Percentiles rank a stretch among this genome's conserved stretches.
These are phyloP conservation scores for Syzygium grande DNA, from an alignment of 345 rosid genomes.

Conservation along the genomic window DNA sequence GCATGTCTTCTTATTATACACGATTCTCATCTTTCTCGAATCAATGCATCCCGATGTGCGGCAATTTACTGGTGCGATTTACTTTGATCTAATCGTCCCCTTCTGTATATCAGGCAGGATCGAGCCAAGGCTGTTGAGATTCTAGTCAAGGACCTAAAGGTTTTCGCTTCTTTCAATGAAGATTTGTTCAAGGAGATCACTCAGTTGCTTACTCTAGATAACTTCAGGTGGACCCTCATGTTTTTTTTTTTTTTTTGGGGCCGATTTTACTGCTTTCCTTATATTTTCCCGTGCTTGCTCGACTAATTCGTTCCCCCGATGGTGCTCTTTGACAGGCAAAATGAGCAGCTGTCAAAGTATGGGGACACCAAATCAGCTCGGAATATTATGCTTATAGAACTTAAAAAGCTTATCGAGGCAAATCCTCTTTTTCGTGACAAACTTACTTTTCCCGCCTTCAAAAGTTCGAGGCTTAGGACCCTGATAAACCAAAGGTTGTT, in stretches of 20 bases:
- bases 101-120: conserved; percentile 44
- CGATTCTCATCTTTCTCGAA: background rate
- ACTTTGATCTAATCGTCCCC: background rate
- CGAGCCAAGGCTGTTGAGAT: conserved; percentile 78
- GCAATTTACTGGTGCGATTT: background rate
- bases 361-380: conserved; percentile 80
- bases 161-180: conserved; percentile 61
- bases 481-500: conserved; percentile 83
- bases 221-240: conserved; percentile 50
- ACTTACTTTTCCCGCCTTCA: conserved; percentile 53
- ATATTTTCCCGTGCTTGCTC: background rate
- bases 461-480: conserved; percentile 67
- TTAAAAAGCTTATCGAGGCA: conserved; percentile 72
- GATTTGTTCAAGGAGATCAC: conserved; percentile 78
- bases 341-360: conserved; percentile 78
- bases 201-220: conserved; percentile 61
- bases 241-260: background rate
- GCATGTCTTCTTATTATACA: conserved; percentile 14
- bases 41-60: background rate
- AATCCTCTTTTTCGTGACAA: conserved; percentile 79
- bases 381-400: conserved; percentile 52
- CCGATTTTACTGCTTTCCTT: background rate
- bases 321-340: conserved; percentile 37
- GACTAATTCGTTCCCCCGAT: background rate
- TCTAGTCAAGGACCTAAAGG: conserved; percentile 69